Conservation (phyloP, 2,329 filamentous ascomycete species). For the Fusarium sublunatum region DNA sequence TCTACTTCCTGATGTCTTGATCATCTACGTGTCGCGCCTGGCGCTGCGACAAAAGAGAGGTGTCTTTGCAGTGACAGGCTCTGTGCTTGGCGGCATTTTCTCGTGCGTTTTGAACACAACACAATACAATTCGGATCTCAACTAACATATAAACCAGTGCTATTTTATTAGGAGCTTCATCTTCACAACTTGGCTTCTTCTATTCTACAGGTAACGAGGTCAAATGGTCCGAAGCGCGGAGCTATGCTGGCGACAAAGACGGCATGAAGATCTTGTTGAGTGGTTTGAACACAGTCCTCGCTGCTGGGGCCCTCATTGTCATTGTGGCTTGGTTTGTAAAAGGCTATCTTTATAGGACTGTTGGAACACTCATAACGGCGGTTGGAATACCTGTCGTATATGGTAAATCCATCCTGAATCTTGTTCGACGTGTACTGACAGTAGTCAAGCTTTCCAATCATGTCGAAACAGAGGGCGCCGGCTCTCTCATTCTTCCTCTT, state of each 20-base stretch:
- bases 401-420: conserved; percentile 23
- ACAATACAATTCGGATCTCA: rapidly evolving
- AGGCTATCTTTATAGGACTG: conserved; percentile 38
- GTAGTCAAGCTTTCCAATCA: conserved; percentile 28
- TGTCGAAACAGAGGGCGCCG: conserved; percentile 19
- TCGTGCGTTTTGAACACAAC: conserved; percentile 35
- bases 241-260: conserved; percentile 47
- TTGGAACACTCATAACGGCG: conserved; percentile 37
- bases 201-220: conserved; percentile 49
- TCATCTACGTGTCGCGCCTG: conserved; percentile 44
- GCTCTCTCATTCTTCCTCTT: conserved; percentile 9
- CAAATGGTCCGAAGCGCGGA: conserved; percentile 47
- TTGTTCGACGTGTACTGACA: conserved; percentile 7
- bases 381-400: conserved; percentile 35
- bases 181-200: conserved; percentile 50
- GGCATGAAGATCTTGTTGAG: conserved; percentile 50
- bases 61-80: conserved; percentile 38
- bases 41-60: conserved; percentile 45
- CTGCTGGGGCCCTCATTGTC: conserved; percentile 39
- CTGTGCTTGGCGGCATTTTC: conserved; percentile 41
- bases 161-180: conserved; percentile 46
- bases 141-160: conserved; percentile 35
- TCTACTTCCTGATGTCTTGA: conserved; percentile 44
- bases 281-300: conserved; percentile 44
- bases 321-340: conserved; percentile 43